Evolutionary conservation across 495 filamentous ascomycete genomes (phyloP), one percentile per base, ranked within the genome.

Genomic region (Talaromyces nanjingensis): DNA sequence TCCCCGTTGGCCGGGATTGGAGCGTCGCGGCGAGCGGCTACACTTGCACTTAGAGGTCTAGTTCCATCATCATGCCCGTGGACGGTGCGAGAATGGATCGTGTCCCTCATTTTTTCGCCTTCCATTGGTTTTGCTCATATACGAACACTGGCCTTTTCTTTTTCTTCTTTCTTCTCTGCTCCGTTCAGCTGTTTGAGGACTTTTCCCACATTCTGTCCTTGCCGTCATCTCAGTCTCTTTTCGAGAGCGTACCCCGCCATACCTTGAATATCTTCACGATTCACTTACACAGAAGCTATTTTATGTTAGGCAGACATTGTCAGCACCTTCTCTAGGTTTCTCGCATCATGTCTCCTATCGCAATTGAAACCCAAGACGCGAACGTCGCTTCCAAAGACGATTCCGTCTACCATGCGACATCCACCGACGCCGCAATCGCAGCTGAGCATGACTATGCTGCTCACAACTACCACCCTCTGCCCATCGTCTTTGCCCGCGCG

Each of bases 381-480:
- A 73, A 66, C 68, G 70, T 63, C 69, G 65, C 71, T 29, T 68
- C 72, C 64, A 72, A 68, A 63, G 71, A 56, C 53, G 81, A 83
- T 42, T 80, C 79, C 54, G 77, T 79, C 63, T 92, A 91, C 78
- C 96, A 98, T 78, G 84, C 91, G 22, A 71, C 88, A 56, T 90
- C 93, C 24, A 91, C 91, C n/a, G 77, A 84, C 37, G 79, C 80
- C 64, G 94, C 94, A 63, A 92, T 97, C 70, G 74, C 85, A 29
- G 82, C 86, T 63, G 94, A 99, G 78, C 78, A 91, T 69, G 79
- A 87, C 59, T 93, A 85, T 76, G 94, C 94, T 49, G 94, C 94
- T 52, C 94, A 99, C 84, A 99, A 99, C 77, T 99, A 99, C 79
- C 92, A 97, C 77, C 94, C 96, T 20, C 87, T 99, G 8, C 96